Evolutionary conservation across 805 yeast genomes (phyloP), one percentile per base, ranked within the genome.

Genomic region (Teunomyces kruisii): DNA sequence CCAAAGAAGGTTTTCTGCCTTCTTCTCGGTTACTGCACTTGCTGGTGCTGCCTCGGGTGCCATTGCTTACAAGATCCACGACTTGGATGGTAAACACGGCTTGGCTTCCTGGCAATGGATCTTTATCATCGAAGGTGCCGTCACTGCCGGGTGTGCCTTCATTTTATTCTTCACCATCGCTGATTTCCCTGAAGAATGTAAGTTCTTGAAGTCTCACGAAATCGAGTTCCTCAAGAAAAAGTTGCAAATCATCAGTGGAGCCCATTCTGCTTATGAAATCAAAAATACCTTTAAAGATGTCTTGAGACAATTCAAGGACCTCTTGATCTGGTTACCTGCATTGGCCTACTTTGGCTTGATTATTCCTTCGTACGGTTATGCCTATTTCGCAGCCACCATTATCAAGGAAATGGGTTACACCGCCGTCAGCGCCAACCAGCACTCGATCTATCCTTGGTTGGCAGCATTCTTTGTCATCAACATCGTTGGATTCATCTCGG

Each of bases 391-490:
- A 15, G 81, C 88, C 35, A 71, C 84, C 26, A 84, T 84, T 58
- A 81, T 84, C 58, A 69, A 68, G 42, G 64, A 76, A 32, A 69
- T 84, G 68, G 84, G 86, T 15, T 75, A 83, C 70, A 75, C 88
- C 2, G 83, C 88, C 2, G 84, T 81, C 55, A 71, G 78, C 45
- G 92, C 95, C 8, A 89, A 89, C 63, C 78, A 84, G 44, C 84
- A 83, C 66, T 85, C 96, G 0, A 87, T 89, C 40, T 90, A 88
- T 53, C 95, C 96, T 15, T 89, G 95, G 91, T 72, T 87, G 33
- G 68, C 76, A 24, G 87, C 96, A 0, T 85, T 88, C 57, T 89
- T 84, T 5, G 68, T 78, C 28, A 78, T 84, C 36, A 81, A 84
- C 65, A 55, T 79, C 3, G 50, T 76, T n/a, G 92, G 96, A 0